Percentiles rank a stretch among this genome's conserved stretches.
These are phyloP conservation scores for Andrographis paniculata DNA, from an alignment of 305 asterid species.

Conservation along the genomic window DNA sequence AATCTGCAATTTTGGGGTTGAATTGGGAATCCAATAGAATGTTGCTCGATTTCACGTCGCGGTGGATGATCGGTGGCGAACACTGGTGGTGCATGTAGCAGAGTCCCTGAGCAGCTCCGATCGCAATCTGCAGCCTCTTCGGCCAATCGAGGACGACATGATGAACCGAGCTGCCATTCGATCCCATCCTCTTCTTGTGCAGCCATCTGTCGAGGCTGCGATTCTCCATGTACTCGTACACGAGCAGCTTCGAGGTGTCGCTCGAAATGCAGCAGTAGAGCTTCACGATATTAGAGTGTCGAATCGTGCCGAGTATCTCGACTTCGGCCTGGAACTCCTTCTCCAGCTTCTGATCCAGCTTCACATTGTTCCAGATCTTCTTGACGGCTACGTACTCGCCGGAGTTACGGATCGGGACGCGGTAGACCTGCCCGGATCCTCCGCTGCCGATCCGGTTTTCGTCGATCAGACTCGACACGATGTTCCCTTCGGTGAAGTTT, in stretches of 20 bases:
- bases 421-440: slow-evolving; percentile 78
- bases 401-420: slow-evolving; percentile 38
- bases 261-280: slow-evolving; percentile 68
- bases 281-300: slow-evolving; percentile 76
- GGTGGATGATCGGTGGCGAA: slow-evolving; percentile 54
- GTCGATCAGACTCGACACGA: slow-evolving; percentile 47
- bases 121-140: slow-evolving; percentile 58
- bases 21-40: slow-evolving; percentile 43
- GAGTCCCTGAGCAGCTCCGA: slow-evolving; percentile 61
- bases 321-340: slow-evolving; percentile 76
- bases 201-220: slow-evolving; percentile 78
- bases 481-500: slow-evolving; percentile 56
- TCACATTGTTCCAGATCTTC: slow-evolving; percentile 45
- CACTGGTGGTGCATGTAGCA: slow-evolving; percentile 68
- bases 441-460: slow-evolving; percentile 65
- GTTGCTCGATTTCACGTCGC: slow-evolving; percentile 63
- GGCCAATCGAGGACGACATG: slow-evolving; percentile 67
- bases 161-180: slow-evolving; percentile 29
- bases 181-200: slow-evolving; percentile 34
- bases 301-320: slow-evolving; percentile 52
- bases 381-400: slow-evolving; percentile 68
- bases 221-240: slow-evolving; percentile 74
- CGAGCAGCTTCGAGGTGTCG: slow-evolving; percentile 51
- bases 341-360: slow-evolving; percentile 47
- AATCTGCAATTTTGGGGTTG: slow-evolving; percentile 71